Conservation (phyloP, 768 basidiomycete species). For the Rhizopogon salebrosus region DNA sequence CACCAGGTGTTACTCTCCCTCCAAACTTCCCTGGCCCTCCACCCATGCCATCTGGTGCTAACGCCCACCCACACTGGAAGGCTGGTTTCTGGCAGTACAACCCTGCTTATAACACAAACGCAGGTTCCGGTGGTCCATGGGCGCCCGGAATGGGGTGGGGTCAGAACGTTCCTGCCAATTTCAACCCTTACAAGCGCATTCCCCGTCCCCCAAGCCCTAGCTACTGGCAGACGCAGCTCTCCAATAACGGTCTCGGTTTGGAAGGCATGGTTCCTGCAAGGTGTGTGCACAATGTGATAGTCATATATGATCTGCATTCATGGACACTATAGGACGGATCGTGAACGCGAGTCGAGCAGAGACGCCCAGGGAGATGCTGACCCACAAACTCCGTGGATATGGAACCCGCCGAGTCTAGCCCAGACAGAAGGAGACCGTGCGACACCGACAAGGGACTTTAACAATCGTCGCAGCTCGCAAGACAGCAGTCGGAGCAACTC, state of each 20-base stretch:
- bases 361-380: conserved; percentile 32
- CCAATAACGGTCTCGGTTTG: conserved; percentile 62
- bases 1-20: conserved; percentile 22
- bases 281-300: conserved; percentile 33
- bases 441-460: conserved; percentile 8
- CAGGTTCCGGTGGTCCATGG: conserved; percentile 21
- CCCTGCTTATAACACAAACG: conserved; percentile 28
- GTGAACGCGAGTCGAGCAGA: conserved; percentile 22
- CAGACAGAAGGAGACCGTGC: conserved; percentile 22
- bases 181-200: conserved; percentile 62
- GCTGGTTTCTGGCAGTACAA: conserved; percentile 50
- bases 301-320: conserved; percentile 7
- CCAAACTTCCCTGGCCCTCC: conserved; percentile 40
- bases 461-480: conserved; percentile 12
- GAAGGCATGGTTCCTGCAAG: conserved; percentile 55
- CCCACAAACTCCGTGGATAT: conserved; percentile 67
- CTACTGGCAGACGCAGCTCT: conserved; percentile 55
- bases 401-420: conserved; percentile 50
- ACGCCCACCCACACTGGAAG: conserved; percentile 42
- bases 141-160: conserved; percentile 27
- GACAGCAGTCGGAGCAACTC: conserved; percentile 21
- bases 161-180: conserved; percentile 20
- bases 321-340: not conserved
- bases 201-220: conserved; percentile 58
- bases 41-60: conserved; percentile 49